These are phyloP conservation scores for Dipteronia sinensis DNA, from an alignment of 345 rosid species.

Conservation along the genomic window DNA sequence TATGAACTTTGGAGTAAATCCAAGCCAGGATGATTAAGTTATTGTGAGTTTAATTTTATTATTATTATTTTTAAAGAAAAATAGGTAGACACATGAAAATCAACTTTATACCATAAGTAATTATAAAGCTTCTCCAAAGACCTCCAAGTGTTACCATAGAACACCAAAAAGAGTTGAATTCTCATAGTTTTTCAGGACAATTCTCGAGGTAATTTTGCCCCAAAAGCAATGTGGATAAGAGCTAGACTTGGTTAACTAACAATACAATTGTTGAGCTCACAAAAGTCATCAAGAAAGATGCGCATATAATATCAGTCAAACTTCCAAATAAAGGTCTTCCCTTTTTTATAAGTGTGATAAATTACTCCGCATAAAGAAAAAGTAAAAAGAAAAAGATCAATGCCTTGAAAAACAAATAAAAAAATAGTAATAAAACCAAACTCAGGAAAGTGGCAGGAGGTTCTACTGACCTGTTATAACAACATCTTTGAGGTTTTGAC, in stretches of 20 bases:
- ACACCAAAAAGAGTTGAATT: not conserved
- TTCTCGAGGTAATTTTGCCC: not conserved
- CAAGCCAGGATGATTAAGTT: not conserved
- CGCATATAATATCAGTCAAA: not conserved
- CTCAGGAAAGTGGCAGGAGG: not conserved
- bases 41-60: not conserved
- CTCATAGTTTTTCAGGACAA: not conserved
- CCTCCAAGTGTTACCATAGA: not conserved
- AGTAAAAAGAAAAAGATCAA: not conserved
- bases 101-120: not conserved
- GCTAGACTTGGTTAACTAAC: not conserved
- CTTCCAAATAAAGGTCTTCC: not conserved
- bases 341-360: not conserved
- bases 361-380: not conserved
- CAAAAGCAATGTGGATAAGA: not conserved
- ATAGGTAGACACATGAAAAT: not conserved
- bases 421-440: not conserved
- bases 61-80: not conserved
- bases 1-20: not conserved
- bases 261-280: not conserved
- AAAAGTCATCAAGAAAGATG: not conserved
- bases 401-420: not conserved
- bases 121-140: not conserved
- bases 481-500: slow-evolving; percentile 67
- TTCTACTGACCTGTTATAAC: slow-evolving; percentile 50